These are phyloP conservation scores for Apiospora malaysiana DNA, from an alignment of 2,329 filamentous ascomycete species.

Conservation along the genomic window DNA sequence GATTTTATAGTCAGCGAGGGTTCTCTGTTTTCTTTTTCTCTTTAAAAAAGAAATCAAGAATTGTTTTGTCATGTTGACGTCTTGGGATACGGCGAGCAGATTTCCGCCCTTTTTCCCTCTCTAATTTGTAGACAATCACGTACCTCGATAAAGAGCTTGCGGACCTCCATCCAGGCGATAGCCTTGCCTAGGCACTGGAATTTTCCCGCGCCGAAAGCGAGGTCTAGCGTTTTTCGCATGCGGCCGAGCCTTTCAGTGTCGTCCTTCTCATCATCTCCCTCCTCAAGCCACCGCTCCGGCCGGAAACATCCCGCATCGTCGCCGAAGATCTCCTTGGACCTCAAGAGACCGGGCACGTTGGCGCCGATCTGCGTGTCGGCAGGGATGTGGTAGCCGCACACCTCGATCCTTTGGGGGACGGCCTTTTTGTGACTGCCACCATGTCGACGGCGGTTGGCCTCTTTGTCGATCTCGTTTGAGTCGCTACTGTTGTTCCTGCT, in stretches of 20 bases:
- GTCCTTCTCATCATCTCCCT: neutral
- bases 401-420: neutral
- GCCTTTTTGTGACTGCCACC: too few species aligned
- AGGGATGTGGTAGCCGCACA: neutral
- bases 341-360: neutral
- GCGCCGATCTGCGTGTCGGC: neutral
- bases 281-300: neutral
- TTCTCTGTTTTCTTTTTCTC: too few species aligned
- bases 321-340: neutral
- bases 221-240: conserved; percentile 40
- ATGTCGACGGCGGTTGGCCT: too few species aligned
- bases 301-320: neutral
- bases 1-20: too few species aligned
- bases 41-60: too few species aligned
- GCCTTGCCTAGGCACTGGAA: conserved; percentile 46
- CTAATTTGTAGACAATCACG: too few species aligned
- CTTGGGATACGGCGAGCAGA: too few species aligned
- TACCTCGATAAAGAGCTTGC: conserved; percentile 45
- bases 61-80: too few species aligned
- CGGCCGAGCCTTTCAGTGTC: neutral
- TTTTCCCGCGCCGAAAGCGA: conserved; percentile 45
- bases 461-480: too few species aligned
- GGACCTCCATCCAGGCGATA: conserved; percentile 47
- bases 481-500: too few species aligned
- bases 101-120: too few species aligned